Evolutionary conservation across 2,329 filamentous ascomycete species (phyloP).

Genomic region (Leptodontidium sp.): DNA sequence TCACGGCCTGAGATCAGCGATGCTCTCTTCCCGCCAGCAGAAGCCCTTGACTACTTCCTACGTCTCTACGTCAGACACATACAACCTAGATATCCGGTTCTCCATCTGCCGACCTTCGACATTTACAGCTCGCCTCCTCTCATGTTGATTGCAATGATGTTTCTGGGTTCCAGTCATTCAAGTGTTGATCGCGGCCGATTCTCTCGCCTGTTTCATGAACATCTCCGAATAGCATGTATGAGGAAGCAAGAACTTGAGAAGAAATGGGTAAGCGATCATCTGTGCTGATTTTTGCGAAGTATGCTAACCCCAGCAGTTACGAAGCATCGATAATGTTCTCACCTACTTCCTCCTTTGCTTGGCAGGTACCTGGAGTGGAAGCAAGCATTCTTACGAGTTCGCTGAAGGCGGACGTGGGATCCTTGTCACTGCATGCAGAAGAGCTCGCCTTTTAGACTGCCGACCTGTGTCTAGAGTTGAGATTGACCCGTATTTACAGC

Average conservation of each 20-base stretch:
- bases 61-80: slow-evolving; percentile 42
- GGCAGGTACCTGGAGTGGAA: slow-evolving; percentile 43
- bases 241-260: slow-evolving; percentile 39
- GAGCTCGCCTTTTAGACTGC: slow-evolving; percentile 42
- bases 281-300: too few species aligned
- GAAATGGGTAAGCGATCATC: slow-evolving; percentile 37
- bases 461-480: slow-evolving; percentile 36
- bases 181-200: slow-evolving; percentile 41
- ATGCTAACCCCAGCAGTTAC: slow-evolving; percentile 36
- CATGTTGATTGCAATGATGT: slow-evolving; percentile 44
- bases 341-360: slow-evolving; percentile 43
- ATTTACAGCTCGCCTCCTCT: slow-evolving; percentile 40
- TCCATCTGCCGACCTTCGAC: slow-evolving; percentile 44
- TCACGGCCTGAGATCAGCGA: slow-evolving; percentile 39
- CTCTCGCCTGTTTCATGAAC: slow-evolving; percentile 42
- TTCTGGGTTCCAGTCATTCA: slow-evolving; percentile 44
- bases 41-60: slow-evolving; percentile 43
- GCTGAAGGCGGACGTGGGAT: slow-evolving; percentile 42
- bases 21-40: slow-evolving; percentile 40
- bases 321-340: slow-evolving; percentile 41
- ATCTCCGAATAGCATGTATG: slow-evolving; percentile 36
- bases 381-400: slow-evolving; percentile 43
- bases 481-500: slow-evolving; percentile 31
- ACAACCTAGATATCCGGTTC: slow-evolving; percentile 41
- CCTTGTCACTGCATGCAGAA: slow-evolving; percentile 40